Percentiles rank a stretch among this genome's conserved stretches.
Conservation (phyloP, 1,139 yeast genomes). For the Pichia sp. region DNA sequence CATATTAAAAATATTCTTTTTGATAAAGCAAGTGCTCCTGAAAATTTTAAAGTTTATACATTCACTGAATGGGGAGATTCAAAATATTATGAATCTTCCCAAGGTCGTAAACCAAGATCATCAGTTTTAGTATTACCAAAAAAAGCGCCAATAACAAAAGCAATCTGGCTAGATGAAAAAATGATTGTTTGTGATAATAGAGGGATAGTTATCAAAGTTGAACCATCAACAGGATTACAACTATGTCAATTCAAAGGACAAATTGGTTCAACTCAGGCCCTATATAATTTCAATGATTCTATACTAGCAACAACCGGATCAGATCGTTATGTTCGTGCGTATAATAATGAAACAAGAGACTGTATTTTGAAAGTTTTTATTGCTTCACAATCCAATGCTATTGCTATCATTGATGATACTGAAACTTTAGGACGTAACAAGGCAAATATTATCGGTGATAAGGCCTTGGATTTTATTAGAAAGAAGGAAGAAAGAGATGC, state of each 20-base stretch:
- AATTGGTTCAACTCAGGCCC: constrained; percentile 37
- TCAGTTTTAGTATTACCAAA: constrained; percentile 46
- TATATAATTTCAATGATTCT: constrained; percentile 18
- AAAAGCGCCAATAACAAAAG: constrained; percentile 13
- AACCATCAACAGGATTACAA: constrained; percentile 37
- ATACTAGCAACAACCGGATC: constrained; percentile 65
- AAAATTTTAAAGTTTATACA: constrained; percentile 45
- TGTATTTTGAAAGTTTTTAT: constrained; percentile 65
- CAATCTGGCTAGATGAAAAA: constrained; percentile 26
- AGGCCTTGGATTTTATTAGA: constrained; percentile 6
- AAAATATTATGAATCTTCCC: constrained; percentile 53
- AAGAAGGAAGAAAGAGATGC: constrained; percentile 38
- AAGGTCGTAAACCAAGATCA: constrained; percentile 53
- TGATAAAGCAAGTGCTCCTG: constrained; percentile 23
- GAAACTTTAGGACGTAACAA: constrained; percentile 31
- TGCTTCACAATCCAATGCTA: constrained; percentile 64
- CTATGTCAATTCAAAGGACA: constrained; percentile 43
- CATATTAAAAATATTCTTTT: constrained; percentile 55
- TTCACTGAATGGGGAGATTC: constrained; percentile 68
- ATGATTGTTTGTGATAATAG: constrained; percentile 54
- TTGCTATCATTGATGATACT: constrained; percentile 49
- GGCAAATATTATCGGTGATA: constrained; percentile 16
- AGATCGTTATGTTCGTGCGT: constrained; percentile 80
- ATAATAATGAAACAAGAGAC: constrained; percentile 51
- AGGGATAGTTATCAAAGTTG: constrained; percentile 47